A percentile compares a stretch with the other conserved stretches of the same genome.
phyloP scores from a whole-genome alignment of 2,329 filamentous ascomycete genomes.

The Cryphonectria radicalis region DNA sequence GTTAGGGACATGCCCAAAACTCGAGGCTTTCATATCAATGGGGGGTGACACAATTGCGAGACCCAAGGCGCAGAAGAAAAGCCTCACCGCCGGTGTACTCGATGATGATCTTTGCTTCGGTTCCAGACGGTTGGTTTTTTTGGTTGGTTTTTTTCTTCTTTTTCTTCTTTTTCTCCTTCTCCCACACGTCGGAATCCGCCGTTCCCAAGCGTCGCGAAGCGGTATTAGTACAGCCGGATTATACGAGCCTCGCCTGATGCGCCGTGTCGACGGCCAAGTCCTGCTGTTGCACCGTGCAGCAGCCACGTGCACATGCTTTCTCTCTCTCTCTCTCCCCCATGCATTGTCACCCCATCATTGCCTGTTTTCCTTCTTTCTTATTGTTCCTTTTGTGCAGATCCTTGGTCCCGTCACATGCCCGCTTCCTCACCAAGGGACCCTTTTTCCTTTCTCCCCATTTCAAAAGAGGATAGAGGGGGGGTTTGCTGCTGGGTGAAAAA shows the following conservation, averaged over 20 bases:
- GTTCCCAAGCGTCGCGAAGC: neutral
- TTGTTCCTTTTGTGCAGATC: slow-evolving; percentile 2
- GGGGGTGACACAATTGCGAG: neutral
- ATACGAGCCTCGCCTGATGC: slow-evolving; percentile 5
- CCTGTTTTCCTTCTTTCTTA: neutral
- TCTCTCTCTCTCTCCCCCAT: too few relatives aligned
- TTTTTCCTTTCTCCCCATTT: neutral
- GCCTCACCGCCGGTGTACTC: neutral
- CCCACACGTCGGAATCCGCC: neutral
- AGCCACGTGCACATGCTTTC: neutral
- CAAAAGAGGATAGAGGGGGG: neutral
- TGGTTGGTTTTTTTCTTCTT: too few relatives aligned
- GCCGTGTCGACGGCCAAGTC: neutral
- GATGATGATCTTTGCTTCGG: neutral
- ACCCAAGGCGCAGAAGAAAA: neutral
- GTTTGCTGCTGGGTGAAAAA: neutral
- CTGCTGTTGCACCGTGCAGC: neutral
- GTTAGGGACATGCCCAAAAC: neutral
- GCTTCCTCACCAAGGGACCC: neutral
- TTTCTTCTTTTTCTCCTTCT: neutral
- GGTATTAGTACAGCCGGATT: neutral
- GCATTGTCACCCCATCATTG: neutral
- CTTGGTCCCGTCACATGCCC: neutral
- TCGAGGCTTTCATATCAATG: neutral
- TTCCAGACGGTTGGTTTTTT: neutral